These are phyloP conservation scores for Oryza meyeriana DNA, from an alignment of 176 grass and related monocot genomes.

Conservation along the genomic window DNA sequence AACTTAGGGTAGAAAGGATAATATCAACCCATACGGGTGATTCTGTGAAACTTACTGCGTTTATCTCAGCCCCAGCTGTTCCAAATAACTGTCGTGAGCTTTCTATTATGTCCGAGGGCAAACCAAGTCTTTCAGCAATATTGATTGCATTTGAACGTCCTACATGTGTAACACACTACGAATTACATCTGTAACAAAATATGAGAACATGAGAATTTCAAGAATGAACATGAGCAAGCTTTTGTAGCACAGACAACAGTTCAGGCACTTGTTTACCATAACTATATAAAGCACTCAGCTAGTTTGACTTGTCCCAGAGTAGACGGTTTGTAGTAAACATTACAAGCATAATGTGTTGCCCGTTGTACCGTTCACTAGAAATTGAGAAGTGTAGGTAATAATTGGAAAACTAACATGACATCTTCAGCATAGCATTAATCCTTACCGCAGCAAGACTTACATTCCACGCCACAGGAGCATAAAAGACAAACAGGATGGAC, in stretches of 20 bases:
- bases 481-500: not conserved
- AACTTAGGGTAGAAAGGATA: conserved; percentile 13
- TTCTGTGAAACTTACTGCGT: conserved; percentile 41
- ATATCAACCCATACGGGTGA: not conserved
- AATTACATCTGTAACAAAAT: conserved; percentile 32
- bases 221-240: conserved; percentile 14
- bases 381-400: not conserved
- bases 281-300: conserved; percentile 21
- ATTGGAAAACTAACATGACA: not conserved
- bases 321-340: not conserved
- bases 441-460: not conserved
- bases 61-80: conserved; percentile 71
- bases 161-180: conserved; percentile 29
- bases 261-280: not conserved
- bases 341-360: not conserved
- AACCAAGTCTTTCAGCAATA: conserved; percentile 70
- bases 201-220: conserved; percentile 20
- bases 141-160: conserved; percentile 84
- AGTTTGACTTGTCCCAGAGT: not conserved
- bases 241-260: conserved; percentile 15
- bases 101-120: conserved; percentile 48
- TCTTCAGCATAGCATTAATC: not conserved
- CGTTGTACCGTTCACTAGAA: not conserved
- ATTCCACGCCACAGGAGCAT: not conserved
- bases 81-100: conserved; percentile 51